Percentiles rank a stretch among this genome's conserved stretches.
Conservation (phyloP, 805 yeast species). For the Candida arabinofermentans region DNA sequence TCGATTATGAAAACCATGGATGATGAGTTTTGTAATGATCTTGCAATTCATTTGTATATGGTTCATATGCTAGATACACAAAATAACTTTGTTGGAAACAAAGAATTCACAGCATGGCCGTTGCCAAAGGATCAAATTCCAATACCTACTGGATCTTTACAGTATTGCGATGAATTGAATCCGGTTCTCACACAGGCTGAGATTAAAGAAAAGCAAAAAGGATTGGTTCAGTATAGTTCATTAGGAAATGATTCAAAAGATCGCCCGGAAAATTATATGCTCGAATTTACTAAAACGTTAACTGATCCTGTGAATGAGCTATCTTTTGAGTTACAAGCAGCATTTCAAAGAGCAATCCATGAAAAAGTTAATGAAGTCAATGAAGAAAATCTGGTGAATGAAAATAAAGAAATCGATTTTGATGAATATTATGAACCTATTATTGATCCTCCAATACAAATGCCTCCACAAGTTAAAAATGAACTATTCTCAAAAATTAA, state of each 20-base stretch:
- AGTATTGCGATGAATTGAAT: conserved; percentile 25
- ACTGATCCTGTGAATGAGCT: conserved; percentile 16
- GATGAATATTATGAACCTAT: conserved; percentile 12
- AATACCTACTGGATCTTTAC: conserved; percentile 28
- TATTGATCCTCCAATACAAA: conserved; percentile 21
- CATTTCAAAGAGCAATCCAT: conserved; percentile 15
- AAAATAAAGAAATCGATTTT: background rate
- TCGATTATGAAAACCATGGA: conserved; percentile 39
- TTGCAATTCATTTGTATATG: conserved; percentile 64
- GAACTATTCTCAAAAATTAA: conserved; percentile 17
- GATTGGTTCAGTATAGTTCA: background rate
- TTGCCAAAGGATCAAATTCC: conserved; percentile 33
- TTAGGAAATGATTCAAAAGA: conserved; percentile 1
- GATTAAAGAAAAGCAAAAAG: background rate
- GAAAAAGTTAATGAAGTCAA: conserved; percentile 10
- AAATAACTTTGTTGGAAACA: conserved; percentile 34
- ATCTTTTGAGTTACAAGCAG: conserved; percentile 17
- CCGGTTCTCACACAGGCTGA: background rate
- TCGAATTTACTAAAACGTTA: conserved; percentile 8
- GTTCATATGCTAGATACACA: conserved; percentile 40
- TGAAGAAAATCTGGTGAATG: conserved; percentile 4
- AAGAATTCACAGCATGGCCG: conserved; percentile 63
- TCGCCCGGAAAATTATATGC: conserved; percentile 9
- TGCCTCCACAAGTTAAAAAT: conserved; percentile 12
- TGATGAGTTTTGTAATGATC: conserved; percentile 46